phyloP scores from a whole-genome alignment of 148 eudicot genomes.

The Fagopyrum homotropicum region DNA sequence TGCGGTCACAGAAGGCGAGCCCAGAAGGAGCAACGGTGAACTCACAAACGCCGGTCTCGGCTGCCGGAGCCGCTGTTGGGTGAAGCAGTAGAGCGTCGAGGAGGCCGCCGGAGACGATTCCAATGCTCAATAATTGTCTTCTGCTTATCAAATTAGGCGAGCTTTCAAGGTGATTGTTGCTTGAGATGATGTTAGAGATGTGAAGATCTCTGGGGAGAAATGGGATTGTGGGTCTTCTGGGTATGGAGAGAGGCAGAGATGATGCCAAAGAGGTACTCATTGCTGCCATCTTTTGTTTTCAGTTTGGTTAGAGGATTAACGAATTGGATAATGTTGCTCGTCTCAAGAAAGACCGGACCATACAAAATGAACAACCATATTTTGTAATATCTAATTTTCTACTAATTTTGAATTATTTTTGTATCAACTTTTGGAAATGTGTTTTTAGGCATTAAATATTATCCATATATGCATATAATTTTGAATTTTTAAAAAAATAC shows the following conservation, averaged over 20 bases:
- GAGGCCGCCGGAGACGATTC: conserved; percentile 5
- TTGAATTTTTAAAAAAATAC: too few relatives aligned
- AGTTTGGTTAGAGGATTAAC: neutral
- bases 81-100: conserved; percentile 8
- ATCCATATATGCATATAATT: too few relatives aligned
- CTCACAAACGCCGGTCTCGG: conserved; percentile 33
- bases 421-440: too few relatives aligned
- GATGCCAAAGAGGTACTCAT: conserved; percentile 8
- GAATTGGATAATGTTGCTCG: too few relatives aligned
- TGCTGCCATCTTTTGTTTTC: neutral
- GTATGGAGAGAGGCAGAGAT: neutral
- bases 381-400: too few relatives aligned
- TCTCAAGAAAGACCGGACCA: too few relatives aligned
- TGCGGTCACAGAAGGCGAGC: conserved; percentile 62
- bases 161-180: neutral
- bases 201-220: neutral
- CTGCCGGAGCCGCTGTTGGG: conserved; percentile 4
- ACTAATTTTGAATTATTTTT: too few relatives aligned
- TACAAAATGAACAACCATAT: too few relatives aligned
- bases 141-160: neutral
- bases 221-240: conserved; percentile 4
- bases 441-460: too few relatives aligned
- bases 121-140: conserved; percentile 6
- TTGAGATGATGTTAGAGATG: neutral
- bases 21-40: conserved; percentile 56